phyloP scores from a whole-genome alignment of 2,329 filamentous ascomycete genomes.

The Aspergillus sp. region DNA sequence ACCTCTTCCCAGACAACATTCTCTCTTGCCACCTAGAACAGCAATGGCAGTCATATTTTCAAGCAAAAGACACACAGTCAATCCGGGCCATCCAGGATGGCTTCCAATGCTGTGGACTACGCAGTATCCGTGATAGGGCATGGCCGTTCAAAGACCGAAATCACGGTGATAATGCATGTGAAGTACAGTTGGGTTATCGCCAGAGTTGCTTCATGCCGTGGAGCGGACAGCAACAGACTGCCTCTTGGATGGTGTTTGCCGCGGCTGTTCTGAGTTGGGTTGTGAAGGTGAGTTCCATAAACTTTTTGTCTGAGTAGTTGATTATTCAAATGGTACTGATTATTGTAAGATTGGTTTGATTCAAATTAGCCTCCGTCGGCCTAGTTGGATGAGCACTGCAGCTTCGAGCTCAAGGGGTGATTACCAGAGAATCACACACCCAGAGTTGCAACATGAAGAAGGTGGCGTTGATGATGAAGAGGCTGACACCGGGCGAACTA shows the following conservation, averaged over 20 bases:
- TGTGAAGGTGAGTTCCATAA: slow-evolving; percentile 12
- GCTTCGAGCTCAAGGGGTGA: slow-evolving; percentile 1
- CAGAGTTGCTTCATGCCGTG: slow-evolving; percentile 24
- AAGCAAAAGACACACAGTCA: slow-evolving; percentile 19
- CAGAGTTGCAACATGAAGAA: slow-evolving; percentile 3
- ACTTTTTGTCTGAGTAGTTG: not conserved
- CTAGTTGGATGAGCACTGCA: slow-evolving; percentile 7
- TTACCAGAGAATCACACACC: slow-evolving; percentile 7
- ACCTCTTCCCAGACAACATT: slow-evolving; percentile 19
- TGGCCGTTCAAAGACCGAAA: slow-evolving; percentile 30
- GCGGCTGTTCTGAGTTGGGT: slow-evolving; percentile 16
- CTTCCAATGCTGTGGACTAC: slow-evolving; percentile 28
- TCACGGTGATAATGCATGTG: slow-evolving; percentile 25
- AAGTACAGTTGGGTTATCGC: slow-evolving; percentile 22
- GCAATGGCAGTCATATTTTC: slow-evolving; percentile 26
- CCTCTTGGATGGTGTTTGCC: slow-evolving; percentile 22
- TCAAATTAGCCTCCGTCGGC: not conserved
- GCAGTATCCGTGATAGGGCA: slow-evolving; percentile 29
- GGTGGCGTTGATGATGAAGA: slow-evolving; percentile 1
- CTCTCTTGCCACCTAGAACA: slow-evolving; percentile 22
- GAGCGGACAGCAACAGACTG: slow-evolving; percentile 18
- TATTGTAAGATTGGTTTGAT: slow-evolving; percentile 3
- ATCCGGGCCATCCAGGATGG: slow-evolving; percentile 28
- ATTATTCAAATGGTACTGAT: not conserved
- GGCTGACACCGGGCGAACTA: not conserved